Conservation (phyloP, 345 rosid species). For the Salix koriyanagi region DNA sequence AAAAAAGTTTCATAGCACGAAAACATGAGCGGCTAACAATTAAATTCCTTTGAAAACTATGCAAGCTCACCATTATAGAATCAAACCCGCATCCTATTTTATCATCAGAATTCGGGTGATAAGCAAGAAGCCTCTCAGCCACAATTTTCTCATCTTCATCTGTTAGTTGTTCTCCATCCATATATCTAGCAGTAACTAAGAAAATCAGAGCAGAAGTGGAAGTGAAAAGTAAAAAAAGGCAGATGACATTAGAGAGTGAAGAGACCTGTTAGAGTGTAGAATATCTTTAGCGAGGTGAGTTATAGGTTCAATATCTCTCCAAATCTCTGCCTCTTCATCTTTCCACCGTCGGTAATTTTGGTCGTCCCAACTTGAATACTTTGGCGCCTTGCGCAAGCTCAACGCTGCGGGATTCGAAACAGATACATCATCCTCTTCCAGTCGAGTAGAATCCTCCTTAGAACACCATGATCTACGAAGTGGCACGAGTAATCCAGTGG, state of each 20-base stretch:
- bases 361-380: slow-evolving; percentile 44
- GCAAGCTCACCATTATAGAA: slow-evolving; percentile 56
- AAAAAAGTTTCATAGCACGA: neutral
- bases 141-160: slow-evolving; percentile 58
- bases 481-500: slow-evolving; percentile 26
- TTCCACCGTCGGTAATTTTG: slow-evolving; percentile 79
- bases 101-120: slow-evolving; percentile 73
- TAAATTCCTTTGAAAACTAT: neutral
- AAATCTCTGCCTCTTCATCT: slow-evolving; percentile 68
- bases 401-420: slow-evolving; percentile 16
- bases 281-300: slow-evolving; percentile 56
- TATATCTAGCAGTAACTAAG: slow-evolving; percentile 44
- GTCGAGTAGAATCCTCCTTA: slow-evolving; percentile 32
- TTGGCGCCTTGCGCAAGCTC: slow-evolving; percentile 32
- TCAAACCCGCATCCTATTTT: slow-evolving; percentile 82
- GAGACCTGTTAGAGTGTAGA: slow-evolving; percentile 70
- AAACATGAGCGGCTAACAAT: neutral
- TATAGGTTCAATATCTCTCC: slow-evolving; percentile 53
- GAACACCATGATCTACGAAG: slow-evolving; percentile 31
- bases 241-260: neutral
- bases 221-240: neutral
- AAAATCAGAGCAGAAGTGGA: neutral
- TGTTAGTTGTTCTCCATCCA: slow-evolving; percentile 63
- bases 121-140: slow-evolving; percentile 60
- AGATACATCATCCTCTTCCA: slow-evolving; percentile 37